Evolutionary conservation across 1,284 basidiomycete species (phyloP).

Genomic region (Stygiomarasmius scandens): DNA sequence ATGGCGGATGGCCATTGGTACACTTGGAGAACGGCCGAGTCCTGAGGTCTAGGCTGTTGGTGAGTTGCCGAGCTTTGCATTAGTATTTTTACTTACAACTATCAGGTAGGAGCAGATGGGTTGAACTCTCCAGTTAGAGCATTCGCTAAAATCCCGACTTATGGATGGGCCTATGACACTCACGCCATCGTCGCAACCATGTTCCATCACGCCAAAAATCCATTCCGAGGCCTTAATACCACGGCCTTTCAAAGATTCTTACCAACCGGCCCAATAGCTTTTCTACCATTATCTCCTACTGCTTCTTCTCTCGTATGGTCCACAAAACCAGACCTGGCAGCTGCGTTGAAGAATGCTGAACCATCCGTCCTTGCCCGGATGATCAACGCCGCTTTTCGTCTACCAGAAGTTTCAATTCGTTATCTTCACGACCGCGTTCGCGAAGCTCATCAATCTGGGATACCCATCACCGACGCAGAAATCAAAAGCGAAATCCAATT

Average conservation of each 20-base stretch:
- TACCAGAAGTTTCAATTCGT: slow-evolving; percentile 77
- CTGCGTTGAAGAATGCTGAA: slow-evolving; percentile 71
- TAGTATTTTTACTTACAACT: slow-evolving; percentile 11
- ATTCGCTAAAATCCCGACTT: slow-evolving; percentile 86
- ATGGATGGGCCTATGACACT: slow-evolving; percentile 91
- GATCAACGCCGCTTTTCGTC: slow-evolving; percentile 91
- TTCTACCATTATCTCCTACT: slow-evolving; percentile 82
- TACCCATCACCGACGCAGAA: slow-evolving; percentile 45
- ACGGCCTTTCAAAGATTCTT: slow-evolving; percentile 96
- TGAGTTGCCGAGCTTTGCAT: slow-evolving; percentile 35
- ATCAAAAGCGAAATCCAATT: slow-evolving; percentile 65
- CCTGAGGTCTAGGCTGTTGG: slow-evolving; percentile 73
- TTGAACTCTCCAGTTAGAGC: slow-evolving; percentile 91
- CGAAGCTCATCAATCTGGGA: slow-evolving; percentile 48
- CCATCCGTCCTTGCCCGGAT: slow-evolving; percentile 70
- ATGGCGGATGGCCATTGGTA: slow-evolving; percentile 74
- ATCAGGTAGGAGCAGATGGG: slow-evolving; percentile 92
- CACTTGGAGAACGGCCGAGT: slow-evolving; percentile 64
- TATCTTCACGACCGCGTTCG: slow-evolving; percentile 69
- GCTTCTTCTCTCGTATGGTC: slow-evolving; percentile 95
- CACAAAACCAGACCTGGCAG: slow-evolving; percentile 78
- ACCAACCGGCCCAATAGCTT: slow-evolving; percentile 94
- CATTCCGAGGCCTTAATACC: slow-evolving; percentile 66
- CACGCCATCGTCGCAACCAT: slow-evolving; percentile 93
- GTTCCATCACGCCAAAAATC: slow-evolving; percentile 61